Evolutionary conservation across 352 stramenopile genomes (phyloP), one percentile per base, ranked within the genome.

Genomic region (Pythium grandisporangium): DNA sequence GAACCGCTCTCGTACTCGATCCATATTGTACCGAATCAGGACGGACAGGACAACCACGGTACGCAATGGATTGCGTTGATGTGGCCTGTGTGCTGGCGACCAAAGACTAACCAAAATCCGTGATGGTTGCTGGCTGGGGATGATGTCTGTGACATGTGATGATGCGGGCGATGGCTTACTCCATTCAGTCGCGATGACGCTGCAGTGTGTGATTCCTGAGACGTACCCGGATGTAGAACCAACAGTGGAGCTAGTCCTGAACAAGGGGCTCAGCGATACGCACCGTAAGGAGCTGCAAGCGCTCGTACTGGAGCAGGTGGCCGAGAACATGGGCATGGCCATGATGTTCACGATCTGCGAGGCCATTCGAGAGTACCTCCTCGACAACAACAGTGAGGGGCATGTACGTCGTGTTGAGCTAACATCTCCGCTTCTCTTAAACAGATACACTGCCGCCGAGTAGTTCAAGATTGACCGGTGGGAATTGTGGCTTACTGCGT

Each of bases 301-400:
- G 37, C 44, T 93, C 39, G 47, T 93, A 43, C 43, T 51, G 19
- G 48, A 73, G 30, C 78, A 91, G 48, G 58, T 90, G 19, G 48
- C 72, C 32, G 80, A 91, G 47, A 91, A 91, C 48, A 64, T 84
- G 40, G 78, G 78, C 38, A 91, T 93, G 75, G 75, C 76, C 35
- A 92, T 91, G 77, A 81, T 91, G 48, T 93, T 87, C 58, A 89
- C 75, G 37, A 42, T 93, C 25, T 84, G 70, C 45, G 80, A 93
- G 59, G 78, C 76, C 2, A 57, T 89, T 32, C 70, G 78, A 25
- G 80, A 91, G 60, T 93, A 90, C 59, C 65, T 93, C 48, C 59
- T 93, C 30, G 78, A 93, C 51, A 87, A 93, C 66, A 93, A 93
- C 58, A 66, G 75, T 27, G 65, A 87, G 51, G 80, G 75, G 56